These are phyloP conservation scores for Comarum palustre DNA, from an alignment of 306 rosid species.

Conservation along the genomic window DNA sequence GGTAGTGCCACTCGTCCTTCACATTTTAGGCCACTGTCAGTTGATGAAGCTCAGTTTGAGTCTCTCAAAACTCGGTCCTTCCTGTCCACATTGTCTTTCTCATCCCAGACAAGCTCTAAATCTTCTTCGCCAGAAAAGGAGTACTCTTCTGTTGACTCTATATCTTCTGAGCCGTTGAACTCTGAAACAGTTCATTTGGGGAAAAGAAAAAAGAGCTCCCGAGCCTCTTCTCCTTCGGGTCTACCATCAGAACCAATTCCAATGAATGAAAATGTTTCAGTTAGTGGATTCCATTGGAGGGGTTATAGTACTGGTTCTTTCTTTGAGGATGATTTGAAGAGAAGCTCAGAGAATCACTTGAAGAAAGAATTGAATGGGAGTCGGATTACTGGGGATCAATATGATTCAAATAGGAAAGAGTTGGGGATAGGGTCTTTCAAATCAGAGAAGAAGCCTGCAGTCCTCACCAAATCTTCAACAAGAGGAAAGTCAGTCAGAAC, in stretches of 20 bases:
- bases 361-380: conserved; percentile 36
- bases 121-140: conserved; percentile 40
- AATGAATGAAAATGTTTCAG: conserved; percentile 37
- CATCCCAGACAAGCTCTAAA: conserved; percentile 47
- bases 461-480: conserved; percentile 35
- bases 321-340: conserved; percentile 30
- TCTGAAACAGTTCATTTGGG: conserved; percentile 3
- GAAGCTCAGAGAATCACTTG: conserved; percentile 30
- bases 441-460: conserved; percentile 34
- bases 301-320: conserved; percentile 35
- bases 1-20: conserved; percentile 28
- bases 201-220: conserved; percentile 26
- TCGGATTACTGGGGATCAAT: conserved; percentile 27
- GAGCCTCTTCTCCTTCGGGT: conserved; percentile 36
- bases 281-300: conserved; percentile 37
- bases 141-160: conserved; percentile 12
- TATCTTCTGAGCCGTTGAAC: conserved; percentile 32
- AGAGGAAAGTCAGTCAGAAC: conserved; percentile 90
- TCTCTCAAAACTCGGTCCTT: conserved; percentile 40
- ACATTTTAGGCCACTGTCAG: conserved; percentile 62
- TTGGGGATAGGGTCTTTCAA: conserved; percentile 25
- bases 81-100: conserved; percentile 42
- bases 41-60: conserved; percentile 70
- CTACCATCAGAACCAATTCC: conserved; percentile 36
- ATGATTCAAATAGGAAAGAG: conserved; percentile 28